These are phyloP conservation scores for Edaphochlamys debaryana DNA, from an alignment of 139 green algal species.

Conservation along the genomic window DNA sequence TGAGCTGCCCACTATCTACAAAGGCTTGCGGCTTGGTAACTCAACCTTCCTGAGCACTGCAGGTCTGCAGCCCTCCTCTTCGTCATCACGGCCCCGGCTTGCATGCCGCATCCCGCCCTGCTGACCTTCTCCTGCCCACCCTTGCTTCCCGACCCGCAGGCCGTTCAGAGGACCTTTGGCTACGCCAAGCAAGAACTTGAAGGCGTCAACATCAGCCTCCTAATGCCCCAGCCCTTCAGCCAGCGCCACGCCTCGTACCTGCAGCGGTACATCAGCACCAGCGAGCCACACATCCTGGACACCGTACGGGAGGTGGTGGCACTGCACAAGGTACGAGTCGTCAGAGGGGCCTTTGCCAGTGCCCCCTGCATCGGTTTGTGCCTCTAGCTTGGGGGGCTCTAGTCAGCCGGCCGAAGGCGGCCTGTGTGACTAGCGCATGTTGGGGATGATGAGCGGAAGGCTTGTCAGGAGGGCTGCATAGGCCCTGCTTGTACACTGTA, in stretches of 20 bases:
- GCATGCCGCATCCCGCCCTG: neutral
- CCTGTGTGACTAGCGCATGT: slow-evolving; percentile 50
- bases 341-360: too few species aligned
- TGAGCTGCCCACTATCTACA: too few species aligned
- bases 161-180: slow-evolving; percentile 37
- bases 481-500: neutral
- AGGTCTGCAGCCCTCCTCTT: too few species aligned
- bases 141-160: neutral
- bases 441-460: too few species aligned
- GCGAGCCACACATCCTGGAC: slow-evolving; percentile 46
- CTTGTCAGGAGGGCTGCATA: too few species aligned
- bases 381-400: too few species aligned
- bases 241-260: slow-evolving; percentile 43
- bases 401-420: too few species aligned
- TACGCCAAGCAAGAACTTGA: slow-evolving; percentile 50
- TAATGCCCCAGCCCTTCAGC: too few species aligned
- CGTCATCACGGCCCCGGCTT: neutral
- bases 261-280: slow-evolving; percentile 31
- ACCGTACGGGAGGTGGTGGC: too few species aligned
- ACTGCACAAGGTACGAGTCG: slow-evolving; percentile 47
- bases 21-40: too few species aligned
- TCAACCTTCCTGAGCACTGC: too few species aligned
- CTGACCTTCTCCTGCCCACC: neutral
- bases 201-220: slow-evolving; percentile 35
- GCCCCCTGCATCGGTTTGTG: too few species aligned